Evolutionary conservation across 106 monocot genomes (phyloP).

Genomic region (Ottelia alismoides): DNA sequence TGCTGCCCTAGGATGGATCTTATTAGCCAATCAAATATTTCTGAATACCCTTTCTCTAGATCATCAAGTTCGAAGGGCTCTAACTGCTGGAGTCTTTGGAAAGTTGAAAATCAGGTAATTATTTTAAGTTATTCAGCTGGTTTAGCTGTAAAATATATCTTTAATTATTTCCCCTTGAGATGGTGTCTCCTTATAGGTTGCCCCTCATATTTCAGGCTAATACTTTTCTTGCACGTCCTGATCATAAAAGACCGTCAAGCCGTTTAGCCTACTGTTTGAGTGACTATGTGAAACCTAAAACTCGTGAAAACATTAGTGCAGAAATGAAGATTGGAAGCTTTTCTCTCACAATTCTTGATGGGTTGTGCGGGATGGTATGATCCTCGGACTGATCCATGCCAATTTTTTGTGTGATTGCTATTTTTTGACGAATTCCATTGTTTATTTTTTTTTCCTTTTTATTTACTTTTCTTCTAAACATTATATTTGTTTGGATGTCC

Average conservation of each 20-base stretch:
- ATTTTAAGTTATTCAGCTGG: not conserved
- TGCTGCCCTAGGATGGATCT: conserved; percentile 91
- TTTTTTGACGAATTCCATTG: not conserved
- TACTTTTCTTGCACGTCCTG: conserved; percentile 88
- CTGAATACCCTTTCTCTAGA: conserved; percentile 52
- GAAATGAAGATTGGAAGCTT: conserved; percentile 81
- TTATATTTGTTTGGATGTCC: not conserved
- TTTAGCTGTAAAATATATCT: not conserved
- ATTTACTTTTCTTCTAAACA: not conserved
- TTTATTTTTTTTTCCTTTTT: not conserved
- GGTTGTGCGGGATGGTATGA: conserved; percentile 57
- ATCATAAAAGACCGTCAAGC: conserved; percentile 71
- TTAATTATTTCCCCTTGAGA: not conserved
- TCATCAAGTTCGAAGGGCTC: conserved; percentile 62
- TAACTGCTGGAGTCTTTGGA: conserved; percentile 96
- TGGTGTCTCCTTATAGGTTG: too few relatives aligned
- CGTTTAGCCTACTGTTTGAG: conserved; percentile 61
- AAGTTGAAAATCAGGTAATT: conserved; percentile 91
- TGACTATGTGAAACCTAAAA: conserved; percentile 66
- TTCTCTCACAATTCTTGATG: conserved; percentile 67
- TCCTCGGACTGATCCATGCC: not conserved
- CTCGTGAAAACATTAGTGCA: conserved; percentile 77
- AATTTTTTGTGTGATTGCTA: not conserved
- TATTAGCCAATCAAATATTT: conserved; percentile 66
- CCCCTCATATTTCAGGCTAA: conserved; percentile 42